These are phyloP conservation scores for Spathaspora hagerdaliae DNA, from an alignment of 805 yeast genomes.

Conservation along the genomic window DNA sequence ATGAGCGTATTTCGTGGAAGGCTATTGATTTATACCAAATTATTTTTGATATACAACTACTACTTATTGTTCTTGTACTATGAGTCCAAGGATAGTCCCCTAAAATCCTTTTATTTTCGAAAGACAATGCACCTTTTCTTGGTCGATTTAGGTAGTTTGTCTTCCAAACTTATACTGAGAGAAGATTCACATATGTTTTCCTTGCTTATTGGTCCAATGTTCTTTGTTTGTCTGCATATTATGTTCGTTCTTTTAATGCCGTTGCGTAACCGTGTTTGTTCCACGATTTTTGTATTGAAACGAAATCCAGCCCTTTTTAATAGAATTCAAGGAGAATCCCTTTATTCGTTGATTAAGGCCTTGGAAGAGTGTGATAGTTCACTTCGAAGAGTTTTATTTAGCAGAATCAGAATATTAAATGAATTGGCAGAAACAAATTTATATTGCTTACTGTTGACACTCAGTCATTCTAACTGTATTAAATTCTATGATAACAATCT, in stretches of 20 bases:
- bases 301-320: not conserved
- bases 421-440: not conserved
- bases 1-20: not conserved
- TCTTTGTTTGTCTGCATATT: not conserved
- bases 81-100: not conserved
- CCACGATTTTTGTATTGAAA: not conserved
- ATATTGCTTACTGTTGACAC: not conserved
- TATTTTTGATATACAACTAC: slow-evolving; percentile 1
- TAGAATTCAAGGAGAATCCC: not conserved
- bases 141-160: not conserved
- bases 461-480: not conserved
- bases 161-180: too few relatives aligned
- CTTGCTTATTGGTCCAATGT: not conserved
- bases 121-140: not conserved
- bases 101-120: slow-evolving; percentile 1
- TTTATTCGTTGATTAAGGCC: not conserved
- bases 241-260: not conserved
- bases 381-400: not conserved
- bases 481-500: not conserved
- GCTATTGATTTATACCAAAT: not conserved
- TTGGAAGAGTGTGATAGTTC: not conserved
- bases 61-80: slow-evolving; percentile 1
- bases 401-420: not conserved
- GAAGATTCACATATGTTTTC: too few relatives aligned
- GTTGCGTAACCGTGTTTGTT: not conserved